Evolutionary conservation across 2,329 filamentous ascomycete genomes (phyloP).

Genomic region (Penicillium sp.): DNA sequence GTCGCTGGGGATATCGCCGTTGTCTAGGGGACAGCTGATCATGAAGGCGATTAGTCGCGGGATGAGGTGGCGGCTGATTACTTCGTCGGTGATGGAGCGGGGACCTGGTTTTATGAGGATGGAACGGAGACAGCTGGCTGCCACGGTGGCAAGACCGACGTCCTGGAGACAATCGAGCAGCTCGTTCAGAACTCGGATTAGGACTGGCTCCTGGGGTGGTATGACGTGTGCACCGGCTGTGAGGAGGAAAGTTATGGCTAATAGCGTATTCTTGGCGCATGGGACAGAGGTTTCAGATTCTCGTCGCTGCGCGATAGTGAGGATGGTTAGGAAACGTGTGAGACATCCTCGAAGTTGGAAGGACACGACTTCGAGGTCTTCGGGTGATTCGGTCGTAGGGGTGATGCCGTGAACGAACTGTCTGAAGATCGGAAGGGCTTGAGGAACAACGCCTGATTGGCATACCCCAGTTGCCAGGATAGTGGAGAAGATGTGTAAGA

Average conservation of each 20-base stretch:
- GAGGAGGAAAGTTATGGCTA: conserved; percentile 84
- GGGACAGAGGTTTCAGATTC: conserved; percentile 68
- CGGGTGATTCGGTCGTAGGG: conserved; percentile 28
- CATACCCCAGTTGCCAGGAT: conserved; percentile 83
- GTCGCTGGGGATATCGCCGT: conserved; percentile 60
- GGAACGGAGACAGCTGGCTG: conserved; percentile 82
- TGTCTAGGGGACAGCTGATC: conserved; percentile 48
- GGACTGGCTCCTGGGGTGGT: conserved; percentile 68
- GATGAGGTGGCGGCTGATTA: conserved; percentile 69
- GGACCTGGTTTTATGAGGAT: conserved; percentile 64
- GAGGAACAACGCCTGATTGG: conserved; percentile 82
- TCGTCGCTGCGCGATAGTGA: conserved; percentile 48
- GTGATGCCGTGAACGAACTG: conserved; percentile 79
- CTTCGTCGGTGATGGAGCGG: conserved; percentile 64
- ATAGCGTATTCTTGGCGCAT: conserved; percentile 88
- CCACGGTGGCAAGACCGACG: conserved; percentile 67
- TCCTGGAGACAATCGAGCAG: conserved; percentile 73
- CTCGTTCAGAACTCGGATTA: conserved; percentile 72
- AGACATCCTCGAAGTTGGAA: conserved; percentile 78
- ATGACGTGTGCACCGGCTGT: conserved; percentile 74
- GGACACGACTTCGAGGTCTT: conserved; percentile 50
- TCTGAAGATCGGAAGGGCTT: conserved; percentile 85
- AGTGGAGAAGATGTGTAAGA: conserved; percentile 92
- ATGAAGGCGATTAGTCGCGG: conserved; percentile 74
- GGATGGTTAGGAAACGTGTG: conserved; percentile 73